phyloP scores from a whole-genome alignment of 2,329 filamentous ascomycete genomes.

The Plenodomus tracheiphilus region DNA sequence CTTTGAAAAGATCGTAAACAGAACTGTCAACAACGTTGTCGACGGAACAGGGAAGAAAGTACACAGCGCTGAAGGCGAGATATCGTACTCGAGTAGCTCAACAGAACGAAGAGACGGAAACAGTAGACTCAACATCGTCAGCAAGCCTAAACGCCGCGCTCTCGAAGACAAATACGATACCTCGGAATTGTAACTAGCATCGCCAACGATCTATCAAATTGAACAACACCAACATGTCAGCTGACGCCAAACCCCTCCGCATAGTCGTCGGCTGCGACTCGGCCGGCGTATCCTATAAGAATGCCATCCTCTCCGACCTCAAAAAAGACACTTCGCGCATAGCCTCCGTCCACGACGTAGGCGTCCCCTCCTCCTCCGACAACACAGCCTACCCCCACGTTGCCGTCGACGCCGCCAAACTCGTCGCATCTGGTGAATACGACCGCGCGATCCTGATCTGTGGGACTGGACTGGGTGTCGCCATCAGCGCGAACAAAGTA shows the following conservation, averaged over 20 bases:
- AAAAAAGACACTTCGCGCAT: conserved; percentile 66
- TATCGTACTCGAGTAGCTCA: conserved; percentile 20
- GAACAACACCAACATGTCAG: conserved; percentile 11
- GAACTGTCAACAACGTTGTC: conserved; percentile 36
- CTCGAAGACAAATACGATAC: conserved; percentile 40
- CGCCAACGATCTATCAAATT: not conserved
- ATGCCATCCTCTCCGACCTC: conserved; percentile 74
- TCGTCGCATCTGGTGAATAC: conserved; percentile 65
- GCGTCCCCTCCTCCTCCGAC: conserved; percentile 66
- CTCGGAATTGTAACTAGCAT: conserved; percentile 28
- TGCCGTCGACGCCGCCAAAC: conserved; percentile 71
- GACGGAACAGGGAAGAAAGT: conserved; percentile 31
- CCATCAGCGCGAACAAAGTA: conserved; percentile 88
- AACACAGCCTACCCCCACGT: conserved; percentile 82
- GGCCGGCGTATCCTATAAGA: conserved; percentile 78
- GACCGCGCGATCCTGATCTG: conserved; percentile 83
- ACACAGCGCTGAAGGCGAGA: conserved; percentile 24
- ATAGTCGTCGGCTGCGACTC: conserved; percentile 70
- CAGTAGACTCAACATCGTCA: conserved; percentile 10
- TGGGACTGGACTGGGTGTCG: conserved; percentile 83
- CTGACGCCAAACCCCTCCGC: conserved; percentile 47
- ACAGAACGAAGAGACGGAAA: conserved; percentile 4
- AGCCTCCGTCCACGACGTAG: conserved; percentile 71
- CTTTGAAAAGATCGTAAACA: conserved; percentile 39
- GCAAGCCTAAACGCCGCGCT: conserved; percentile 9